Base-by-base conservation (phyloP, 2,329 filamentous ascomycete genomes). In the Xylaria sp. region DNA sequence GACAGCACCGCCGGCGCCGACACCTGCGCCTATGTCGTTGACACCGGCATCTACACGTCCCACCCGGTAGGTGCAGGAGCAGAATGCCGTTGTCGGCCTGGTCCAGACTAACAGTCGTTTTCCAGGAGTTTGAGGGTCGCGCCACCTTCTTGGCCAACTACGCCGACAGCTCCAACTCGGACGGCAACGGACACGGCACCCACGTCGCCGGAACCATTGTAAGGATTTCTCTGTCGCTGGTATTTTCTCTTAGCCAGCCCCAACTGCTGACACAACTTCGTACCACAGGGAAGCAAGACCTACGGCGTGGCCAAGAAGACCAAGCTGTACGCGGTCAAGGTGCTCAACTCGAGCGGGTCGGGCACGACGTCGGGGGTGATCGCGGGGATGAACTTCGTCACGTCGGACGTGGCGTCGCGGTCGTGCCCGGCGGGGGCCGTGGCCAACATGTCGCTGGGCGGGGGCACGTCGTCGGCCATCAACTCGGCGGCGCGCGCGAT, bases 391-490 rank as follows among this genome's bases (percentile, higher is more conserved):
- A 66, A 67, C 61, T 77, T 70, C 69, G 78, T 78, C 21, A 73
- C 72, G 41, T 71, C 74, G 58, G 74, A 81, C 67, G 77, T 77
- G 55, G 63, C 70, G 40, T 71, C 67, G 43, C 73, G 74, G 16
- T 69, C 68, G 40, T 76, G 77, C 19, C 64, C 69, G 39, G 63
- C 52, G 20, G 73, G 72, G n/a, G 69, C 79, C 16, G 80, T 84
- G 17, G 74, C 83, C 53, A 81, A 76, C 71, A 78, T 85, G 78
- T 83, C 79, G 19, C 74, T 85, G 2, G 81, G 81, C 11, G 79
- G 78, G 2, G 51, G 64, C 24, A 67, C 64, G 52, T 79, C 77
- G 0, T 57, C 69, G 1, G 71, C 81, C 40, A 72, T 83, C 63
- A 84, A 84, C 73, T 65, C 63, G 34, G 79, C 80, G 42, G 74